phyloP scores from a whole-genome alignment of 768 basidiomycete genomes.

The Cystofilobasidium macerans region DNA sequence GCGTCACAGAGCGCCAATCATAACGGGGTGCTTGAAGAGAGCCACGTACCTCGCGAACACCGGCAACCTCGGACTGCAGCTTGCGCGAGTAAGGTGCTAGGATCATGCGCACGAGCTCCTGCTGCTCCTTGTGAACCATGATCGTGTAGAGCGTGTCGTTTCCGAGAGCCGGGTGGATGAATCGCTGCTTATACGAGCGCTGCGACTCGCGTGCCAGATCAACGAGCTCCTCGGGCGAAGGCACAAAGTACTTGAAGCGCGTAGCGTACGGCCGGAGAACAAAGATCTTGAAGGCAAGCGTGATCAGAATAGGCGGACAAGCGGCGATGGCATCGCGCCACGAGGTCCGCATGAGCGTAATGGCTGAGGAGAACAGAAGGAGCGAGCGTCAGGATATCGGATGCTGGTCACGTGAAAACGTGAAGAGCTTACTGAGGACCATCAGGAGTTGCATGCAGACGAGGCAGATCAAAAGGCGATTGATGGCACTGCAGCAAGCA shows the following conservation, averaged over 20 bases:
- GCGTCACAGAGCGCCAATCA: no score
- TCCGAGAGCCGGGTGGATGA: conserved; percentile 87
- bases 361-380: conserved; percentile 19
- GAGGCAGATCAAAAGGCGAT: conserved; percentile 66
- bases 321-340: conserved; percentile 25
- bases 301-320: conserved; percentile 54
- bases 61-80: conserved; percentile 21
- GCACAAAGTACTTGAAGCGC: conserved; percentile 71
- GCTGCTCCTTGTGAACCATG: conserved; percentile 26
- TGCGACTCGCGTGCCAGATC: conserved; percentile 51
- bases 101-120: conserved; percentile 24
- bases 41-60: conserved; percentile 20
- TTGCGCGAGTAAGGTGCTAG: conserved; percentile 20
- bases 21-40: not conserved
- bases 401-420: no score
- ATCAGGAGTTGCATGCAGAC: conserved; percentile 66
- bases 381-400: not conserved
- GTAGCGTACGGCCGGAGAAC: conserved; percentile 56
- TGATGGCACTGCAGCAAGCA: conserved; percentile 52
- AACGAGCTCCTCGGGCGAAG: conserved; percentile 46
- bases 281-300: conserved; percentile 74
- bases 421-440: conserved; percentile 58
- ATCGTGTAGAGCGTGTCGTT: conserved; percentile 54
- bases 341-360: conserved; percentile 25
- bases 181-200: conserved; percentile 42